These are phyloP conservation scores for Tetrapyrgos nigripes DNA, from an alignment of 1,284 basidiomycete genomes.

Conservation along the genomic window DNA sequence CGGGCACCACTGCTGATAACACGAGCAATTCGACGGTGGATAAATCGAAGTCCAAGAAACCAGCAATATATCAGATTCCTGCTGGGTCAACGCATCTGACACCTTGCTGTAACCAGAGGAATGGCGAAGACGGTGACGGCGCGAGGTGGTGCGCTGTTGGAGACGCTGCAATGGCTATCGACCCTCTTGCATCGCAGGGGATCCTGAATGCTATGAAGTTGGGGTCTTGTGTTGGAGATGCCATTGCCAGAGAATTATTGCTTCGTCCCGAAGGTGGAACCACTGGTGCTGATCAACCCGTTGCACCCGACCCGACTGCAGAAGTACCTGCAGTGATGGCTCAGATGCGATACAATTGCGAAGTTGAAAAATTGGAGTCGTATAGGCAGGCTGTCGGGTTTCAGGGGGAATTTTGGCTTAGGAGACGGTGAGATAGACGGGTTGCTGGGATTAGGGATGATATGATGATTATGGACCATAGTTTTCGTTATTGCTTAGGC, in stretches of 20 bases:
- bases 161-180: slow-evolving; percentile 44
- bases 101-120: slow-evolving; percentile 17
- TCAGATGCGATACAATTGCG: too few species aligned
- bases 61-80: slow-evolving; percentile 29
- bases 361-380: too few species aligned
- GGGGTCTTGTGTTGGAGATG: slow-evolving; percentile 30
- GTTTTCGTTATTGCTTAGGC: too few species aligned
- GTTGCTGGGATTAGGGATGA: too few species aligned
- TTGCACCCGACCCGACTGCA: too few species aligned
- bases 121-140: background rate
- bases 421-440: too few species aligned
- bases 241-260: background rate
- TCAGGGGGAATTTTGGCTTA: too few species aligned
- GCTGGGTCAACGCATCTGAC: slow-evolving; percentile 34
- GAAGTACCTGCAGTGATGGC: too few species aligned
- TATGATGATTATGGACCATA: too few species aligned
- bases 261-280: background rate
- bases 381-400: too few species aligned
- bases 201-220: slow-evolving; percentile 40
- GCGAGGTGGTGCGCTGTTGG: slow-evolving; percentile 40
- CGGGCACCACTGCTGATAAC: background rate
- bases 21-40: background rate
- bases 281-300: too few species aligned
- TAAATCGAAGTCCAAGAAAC: slow-evolving; percentile 20
- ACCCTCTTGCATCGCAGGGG: slow-evolving; percentile 45